A percentile compares a stretch with the other conserved stretches of the same genome.
These are phyloP conservation scores for Cichorium intybus DNA, from an alignment of 140 eudicot genomes.

Conservation along the genomic window DNA sequence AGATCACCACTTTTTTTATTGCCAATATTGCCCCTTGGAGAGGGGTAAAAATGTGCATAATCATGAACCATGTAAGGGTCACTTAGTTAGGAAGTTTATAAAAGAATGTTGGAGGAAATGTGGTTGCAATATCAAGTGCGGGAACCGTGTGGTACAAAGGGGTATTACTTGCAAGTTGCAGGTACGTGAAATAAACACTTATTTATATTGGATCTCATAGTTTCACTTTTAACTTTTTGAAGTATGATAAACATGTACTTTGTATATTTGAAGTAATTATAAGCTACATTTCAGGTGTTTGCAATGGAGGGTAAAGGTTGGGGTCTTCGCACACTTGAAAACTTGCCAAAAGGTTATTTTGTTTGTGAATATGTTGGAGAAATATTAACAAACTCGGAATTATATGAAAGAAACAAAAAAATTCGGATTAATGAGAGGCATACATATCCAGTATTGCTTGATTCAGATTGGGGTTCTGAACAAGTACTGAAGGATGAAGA, in stretches of 20 bases:
- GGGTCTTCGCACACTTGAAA: constrained; percentile 64
- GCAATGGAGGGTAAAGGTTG: constrained; percentile 76
- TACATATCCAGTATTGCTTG: constrained; percentile 69
- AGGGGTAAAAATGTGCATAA: constrained; percentile 40
- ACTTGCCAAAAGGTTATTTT: constrained; percentile 78
- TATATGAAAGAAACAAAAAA: constrained; percentile 52
- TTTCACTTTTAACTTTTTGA: background rate
- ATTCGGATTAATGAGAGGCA: constrained; percentile 40
- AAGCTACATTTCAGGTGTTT: constrained; percentile 46
- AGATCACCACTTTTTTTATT: constrained; percentile 32
- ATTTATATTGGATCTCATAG: background rate
- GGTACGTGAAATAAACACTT: constrained; percentile 33
- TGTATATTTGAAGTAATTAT: background rate
- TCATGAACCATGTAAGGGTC: constrained; percentile 72
- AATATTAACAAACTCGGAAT: constrained; percentile 68
- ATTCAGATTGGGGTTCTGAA: constrained; percentile 89
- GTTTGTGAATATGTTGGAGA: constrained; percentile 84
- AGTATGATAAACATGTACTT: background rate
- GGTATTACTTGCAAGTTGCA: constrained; percentile 66
- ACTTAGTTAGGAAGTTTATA: constrained; percentile 51
- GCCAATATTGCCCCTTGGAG: constrained; percentile 77
- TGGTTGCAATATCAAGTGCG: constrained; percentile 73
- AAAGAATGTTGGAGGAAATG: constrained; percentile 96
- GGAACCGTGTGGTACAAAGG: constrained; percentile 84
- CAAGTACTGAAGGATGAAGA: constrained; percentile 68